Evolutionary conservation across 345 rosid species (phyloP).

Genomic region (Populus davidiana): DNA sequence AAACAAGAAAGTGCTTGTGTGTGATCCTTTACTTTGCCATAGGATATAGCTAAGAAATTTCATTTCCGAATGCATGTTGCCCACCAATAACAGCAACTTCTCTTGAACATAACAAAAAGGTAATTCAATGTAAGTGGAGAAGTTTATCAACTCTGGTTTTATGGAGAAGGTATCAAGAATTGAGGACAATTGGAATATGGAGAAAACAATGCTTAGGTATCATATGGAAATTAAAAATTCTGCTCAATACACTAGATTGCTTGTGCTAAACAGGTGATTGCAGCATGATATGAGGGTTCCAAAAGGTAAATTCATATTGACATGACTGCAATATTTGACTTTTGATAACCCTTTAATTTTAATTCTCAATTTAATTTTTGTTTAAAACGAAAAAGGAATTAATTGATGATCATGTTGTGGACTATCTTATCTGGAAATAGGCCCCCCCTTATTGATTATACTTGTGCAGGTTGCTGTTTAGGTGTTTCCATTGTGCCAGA

Average conservation of each 20-base stretch:
- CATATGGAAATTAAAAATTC: background rate
- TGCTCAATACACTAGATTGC: background rate
- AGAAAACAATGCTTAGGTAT: background rate
- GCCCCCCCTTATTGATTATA: background rate
- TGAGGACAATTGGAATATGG: background rate
- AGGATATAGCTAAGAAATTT: background rate
- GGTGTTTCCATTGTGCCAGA: background rate
- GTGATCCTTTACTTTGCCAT: background rate
- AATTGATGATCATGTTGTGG: background rate
- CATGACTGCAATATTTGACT: background rate
- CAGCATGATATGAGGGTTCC: background rate
- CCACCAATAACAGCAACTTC: background rate
- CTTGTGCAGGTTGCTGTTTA: conserved; percentile 27
- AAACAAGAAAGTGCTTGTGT: background rate
- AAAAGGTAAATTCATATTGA: background rate
- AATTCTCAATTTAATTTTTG: background rate
- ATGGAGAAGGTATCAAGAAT: background rate
- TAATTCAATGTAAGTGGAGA: background rate
- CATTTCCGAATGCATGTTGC: background rate
- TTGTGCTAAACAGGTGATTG: background rate
- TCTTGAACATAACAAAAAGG: background rate
- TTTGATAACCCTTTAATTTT: background rate
- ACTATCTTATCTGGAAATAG: background rate
- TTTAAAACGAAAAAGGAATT: background rate
- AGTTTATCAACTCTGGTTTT: background rate